Percentiles rank a stretch among this genome's conserved stretches.
phyloP scores from a whole-genome alignment of 2,329 filamentous ascomycete species.

The Talaromyces islandicus region DNA sequence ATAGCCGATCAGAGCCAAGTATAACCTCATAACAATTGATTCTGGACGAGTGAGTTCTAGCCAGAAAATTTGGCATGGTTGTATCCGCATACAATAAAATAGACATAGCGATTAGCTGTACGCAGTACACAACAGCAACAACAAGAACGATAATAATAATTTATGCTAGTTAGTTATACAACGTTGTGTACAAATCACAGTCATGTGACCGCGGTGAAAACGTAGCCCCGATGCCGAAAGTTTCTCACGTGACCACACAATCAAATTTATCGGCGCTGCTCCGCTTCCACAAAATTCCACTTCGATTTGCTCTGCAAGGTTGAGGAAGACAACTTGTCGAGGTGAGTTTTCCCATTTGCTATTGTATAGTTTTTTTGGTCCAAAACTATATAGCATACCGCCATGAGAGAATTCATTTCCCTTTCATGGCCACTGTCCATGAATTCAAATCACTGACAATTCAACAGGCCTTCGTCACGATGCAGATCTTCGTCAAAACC shows the following conservation, averaged over 20 bases:
- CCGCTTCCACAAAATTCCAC: slow-evolving; percentile 9
- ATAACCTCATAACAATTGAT: background rate
- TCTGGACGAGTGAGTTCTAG: background rate
- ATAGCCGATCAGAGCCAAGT: background rate
- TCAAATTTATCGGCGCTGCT: slow-evolving; percentile 28
- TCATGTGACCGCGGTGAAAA: background rate
- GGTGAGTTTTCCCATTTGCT: slow-evolving; percentile 37
- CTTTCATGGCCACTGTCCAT: background rate
- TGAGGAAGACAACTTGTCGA: slow-evolving; percentile 60
- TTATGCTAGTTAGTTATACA: background rate
- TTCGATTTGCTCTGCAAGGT: slow-evolving; percentile 42
- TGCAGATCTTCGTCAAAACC: slow-evolving; percentile 56
- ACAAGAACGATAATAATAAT: too few relatives aligned
- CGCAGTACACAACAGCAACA: background rate
- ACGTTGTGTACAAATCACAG: background rate
- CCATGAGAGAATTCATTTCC: background rate
- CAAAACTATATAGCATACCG: background rate
- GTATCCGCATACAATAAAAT: too few relatives aligned
- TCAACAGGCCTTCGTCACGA: slow-evolving; percentile 40
- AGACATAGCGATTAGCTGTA: too few relatives aligned
- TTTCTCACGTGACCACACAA: slow-evolving; percentile 34
- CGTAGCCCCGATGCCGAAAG: background rate
- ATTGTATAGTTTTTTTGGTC: background rate
- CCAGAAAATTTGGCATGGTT: too few relatives aligned
- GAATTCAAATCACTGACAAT: slow-evolving; percentile 14